These are phyloP conservation scores for Candida ascalaphidarum DNA, from an alignment of 805 yeast genomes.

Conservation along the genomic window DNA sequence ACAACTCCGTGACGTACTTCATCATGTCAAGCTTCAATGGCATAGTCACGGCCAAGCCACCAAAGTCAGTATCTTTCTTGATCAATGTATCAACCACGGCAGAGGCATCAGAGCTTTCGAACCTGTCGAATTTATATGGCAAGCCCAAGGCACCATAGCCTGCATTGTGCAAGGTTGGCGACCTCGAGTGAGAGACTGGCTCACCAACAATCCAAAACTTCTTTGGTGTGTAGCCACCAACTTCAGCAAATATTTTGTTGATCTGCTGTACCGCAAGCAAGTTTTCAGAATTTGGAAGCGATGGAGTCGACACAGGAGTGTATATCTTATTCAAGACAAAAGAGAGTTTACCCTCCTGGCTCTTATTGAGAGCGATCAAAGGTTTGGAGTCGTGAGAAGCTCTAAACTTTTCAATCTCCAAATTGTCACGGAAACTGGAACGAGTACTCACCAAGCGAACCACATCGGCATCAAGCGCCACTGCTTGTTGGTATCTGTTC, in stretches of 20 bases:
- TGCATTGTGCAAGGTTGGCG: slow-evolving; percentile 81
- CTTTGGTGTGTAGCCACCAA: slow-evolving; percentile 57
- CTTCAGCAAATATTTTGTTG: slow-evolving; percentile 42
- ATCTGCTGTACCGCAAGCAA: slow-evolving; percentile 58
- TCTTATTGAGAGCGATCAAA: slow-evolving; percentile 78
- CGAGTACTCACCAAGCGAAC: slow-evolving; percentile 84
- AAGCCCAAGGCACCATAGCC: slow-evolving; percentile 69
- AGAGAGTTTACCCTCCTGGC: slow-evolving; percentile 67
- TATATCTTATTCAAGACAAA: slow-evolving; percentile 65
- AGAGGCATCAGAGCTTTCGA: slow-evolving; percentile 58
- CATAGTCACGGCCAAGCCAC: slow-evolving; percentile 94
- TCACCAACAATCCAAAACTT: slow-evolving; percentile 69
- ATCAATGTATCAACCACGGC: slow-evolving; percentile 48
- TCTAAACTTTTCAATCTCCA: slow-evolving; percentile 64
- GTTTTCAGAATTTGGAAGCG: too few species aligned
- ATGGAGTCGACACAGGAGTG: slow-evolving; percentile 86
- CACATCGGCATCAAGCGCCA: slow-evolving; percentile 56
- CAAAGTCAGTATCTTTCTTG: slow-evolving; percentile 44
- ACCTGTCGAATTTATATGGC: slow-evolving; percentile 61
- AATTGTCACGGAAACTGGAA: slow-evolving; percentile 52
- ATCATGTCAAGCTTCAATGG: slow-evolving; percentile 84
- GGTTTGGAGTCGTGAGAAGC: slow-evolving; percentile 46
- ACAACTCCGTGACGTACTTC: slow-evolving; percentile 52
- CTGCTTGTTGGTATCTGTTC: slow-evolving; percentile 59
- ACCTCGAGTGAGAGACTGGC: slow-evolving; percentile 81